Evolutionary conservation across 1,284 basidiomycete species (phyloP).

Genomic region (Cutaneotrichosporon cyanovorans): DNA sequence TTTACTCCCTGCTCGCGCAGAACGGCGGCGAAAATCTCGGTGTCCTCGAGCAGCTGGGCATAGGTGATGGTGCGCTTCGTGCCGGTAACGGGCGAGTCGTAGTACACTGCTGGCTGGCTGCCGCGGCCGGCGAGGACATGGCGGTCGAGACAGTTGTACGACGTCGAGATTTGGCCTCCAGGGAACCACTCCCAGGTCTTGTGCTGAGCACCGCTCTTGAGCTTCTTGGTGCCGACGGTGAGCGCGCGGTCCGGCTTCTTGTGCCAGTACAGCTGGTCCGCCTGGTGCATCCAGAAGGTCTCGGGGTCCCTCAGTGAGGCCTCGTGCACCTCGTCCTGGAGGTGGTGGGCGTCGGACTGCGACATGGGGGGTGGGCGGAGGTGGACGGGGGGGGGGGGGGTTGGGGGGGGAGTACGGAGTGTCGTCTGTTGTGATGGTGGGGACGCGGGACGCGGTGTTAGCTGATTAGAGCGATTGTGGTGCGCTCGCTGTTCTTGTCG

Average conservation of each 20-base stretch:
- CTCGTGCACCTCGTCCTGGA: conserved; percentile 18
- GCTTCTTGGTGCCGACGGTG: conserved; percentile 2
- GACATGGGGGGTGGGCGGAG: background rate
- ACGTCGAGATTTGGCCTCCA: conserved; percentile 18
- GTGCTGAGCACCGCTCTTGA: conserved; percentile 11
- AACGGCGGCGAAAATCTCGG: conserved; percentile 78
- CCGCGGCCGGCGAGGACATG: conserved; percentile 17
- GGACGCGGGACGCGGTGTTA: too few relatives aligned
- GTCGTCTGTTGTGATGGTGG: too few relatives aligned
- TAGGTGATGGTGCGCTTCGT: conserved; percentile 55
- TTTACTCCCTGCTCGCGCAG: conserved; percentile 79
- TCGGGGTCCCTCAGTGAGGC: conserved; percentile 16
- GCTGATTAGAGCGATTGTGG: too few relatives aligned
- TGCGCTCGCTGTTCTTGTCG: too few relatives aligned
- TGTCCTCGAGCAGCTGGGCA: conserved; percentile 74
- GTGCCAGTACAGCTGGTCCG: conserved; percentile 20
- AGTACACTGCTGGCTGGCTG: conserved; percentile 15
- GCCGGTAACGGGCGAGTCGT: conserved; percentile 18
- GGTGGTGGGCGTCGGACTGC: conserved; percentile 1
- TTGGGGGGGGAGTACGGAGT: too few relatives aligned
- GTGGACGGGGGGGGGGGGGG: too few relatives aligned
- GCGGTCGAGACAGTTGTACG: conserved; percentile 20
- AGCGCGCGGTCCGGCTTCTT: conserved; percentile 13
- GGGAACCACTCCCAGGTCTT: conserved; percentile 21
- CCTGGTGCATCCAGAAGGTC: conserved; percentile 18